Conservation (phyloP, 768 basidiomycete species). For the Hericium erinaceus region DNA sequence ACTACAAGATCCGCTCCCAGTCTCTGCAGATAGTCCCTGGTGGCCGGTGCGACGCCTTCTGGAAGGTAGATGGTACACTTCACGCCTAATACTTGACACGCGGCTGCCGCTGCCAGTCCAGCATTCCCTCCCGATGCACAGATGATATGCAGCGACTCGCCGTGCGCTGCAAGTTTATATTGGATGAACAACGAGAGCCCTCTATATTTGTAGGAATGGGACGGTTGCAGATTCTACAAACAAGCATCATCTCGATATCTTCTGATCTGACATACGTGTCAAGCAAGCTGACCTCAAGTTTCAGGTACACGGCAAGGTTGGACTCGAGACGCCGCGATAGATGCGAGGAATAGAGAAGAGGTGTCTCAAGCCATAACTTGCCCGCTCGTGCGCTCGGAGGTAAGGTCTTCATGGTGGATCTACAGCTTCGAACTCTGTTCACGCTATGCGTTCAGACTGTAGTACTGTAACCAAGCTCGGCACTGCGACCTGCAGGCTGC, state of each 20-base stretch:
- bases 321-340: slow-evolving; percentile 2
- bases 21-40: slow-evolving; percentile 38
- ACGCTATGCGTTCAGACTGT: too few relatives aligned
- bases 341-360: slow-evolving; percentile 5
- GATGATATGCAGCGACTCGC: slow-evolving; percentile 48
- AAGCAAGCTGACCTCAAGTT: slow-evolving; percentile 4
- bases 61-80: slow-evolving; percentile 66
- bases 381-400: slow-evolving; percentile 14
- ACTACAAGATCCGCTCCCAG: slow-evolving; percentile 52
- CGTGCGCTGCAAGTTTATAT: slow-evolving; percentile 38
- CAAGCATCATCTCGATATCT: not conserved
- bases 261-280: not conserved
- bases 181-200: slow-evolving; percentile 58
- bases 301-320: slow-evolving; percentile 3
- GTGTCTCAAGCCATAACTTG: slow-evolving; percentile 9
- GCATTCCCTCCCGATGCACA: slow-evolving; percentile 78
- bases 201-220: slow-evolving; percentile 70
- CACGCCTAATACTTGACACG: slow-evolving; percentile 43
- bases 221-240: slow-evolving; percentile 58
- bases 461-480: too few relatives aligned
- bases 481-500: too few relatives aligned
- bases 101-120: slow-evolving; percentile 62
- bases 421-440: too few relatives aligned
- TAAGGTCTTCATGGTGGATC: too few relatives aligned
- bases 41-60: slow-evolving; percentile 36